These are phyloP conservation scores for Hypoxylon sp. DNA, from an alignment of 2,329 filamentous ascomycete species.

Conservation along the genomic window DNA sequence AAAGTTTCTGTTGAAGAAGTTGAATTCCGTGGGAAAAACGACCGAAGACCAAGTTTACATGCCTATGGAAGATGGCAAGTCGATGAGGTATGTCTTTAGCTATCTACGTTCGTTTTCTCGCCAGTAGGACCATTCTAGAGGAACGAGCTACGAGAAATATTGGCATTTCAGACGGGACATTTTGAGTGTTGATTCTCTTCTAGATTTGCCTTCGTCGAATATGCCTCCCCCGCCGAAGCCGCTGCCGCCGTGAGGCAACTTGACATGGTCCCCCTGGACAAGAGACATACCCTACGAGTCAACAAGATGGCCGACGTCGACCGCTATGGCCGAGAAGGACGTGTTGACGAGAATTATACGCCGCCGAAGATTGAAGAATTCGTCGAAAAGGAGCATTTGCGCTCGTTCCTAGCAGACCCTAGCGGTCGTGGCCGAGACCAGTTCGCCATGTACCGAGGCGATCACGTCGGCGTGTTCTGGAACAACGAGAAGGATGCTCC, in stretches of 20 bases:
- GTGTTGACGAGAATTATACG: constrained; percentile 90
- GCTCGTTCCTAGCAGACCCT: constrained; percentile 91
- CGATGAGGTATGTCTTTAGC: constrained; percentile 75
- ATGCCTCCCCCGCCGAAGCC: constrained; percentile 89
- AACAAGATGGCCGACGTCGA: constrained; percentile 99
- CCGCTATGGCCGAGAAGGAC: constrained; percentile 92
- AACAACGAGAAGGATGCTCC: constrained; percentile 95
- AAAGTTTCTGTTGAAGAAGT: constrained; percentile 95
- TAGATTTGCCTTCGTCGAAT: constrained; percentile 98
- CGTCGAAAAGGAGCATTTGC: constrained; percentile 90
- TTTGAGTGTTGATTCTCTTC: constrained; percentile 23
- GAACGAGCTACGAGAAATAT: neutral
- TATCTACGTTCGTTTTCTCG: neutral
- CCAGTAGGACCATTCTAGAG: neutral
- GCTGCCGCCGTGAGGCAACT: constrained; percentile 89
- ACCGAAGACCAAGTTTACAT: constrained; percentile 91
- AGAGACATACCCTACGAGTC: constrained; percentile 93
- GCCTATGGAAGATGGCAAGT: constrained; percentile 90
- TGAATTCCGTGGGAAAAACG: constrained; percentile 86
- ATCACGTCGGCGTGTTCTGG: constrained; percentile 96
- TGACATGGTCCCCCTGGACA: constrained; percentile 89
- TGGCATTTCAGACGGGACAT: neutral
- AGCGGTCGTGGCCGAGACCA: constrained; percentile 87
- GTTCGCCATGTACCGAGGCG: constrained; percentile 92
- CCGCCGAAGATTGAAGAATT: constrained; percentile 86